Base-by-base conservation (phyloP, 371 early-diverging fungal genomes). In the Actinomortierella wolfii region DNA sequence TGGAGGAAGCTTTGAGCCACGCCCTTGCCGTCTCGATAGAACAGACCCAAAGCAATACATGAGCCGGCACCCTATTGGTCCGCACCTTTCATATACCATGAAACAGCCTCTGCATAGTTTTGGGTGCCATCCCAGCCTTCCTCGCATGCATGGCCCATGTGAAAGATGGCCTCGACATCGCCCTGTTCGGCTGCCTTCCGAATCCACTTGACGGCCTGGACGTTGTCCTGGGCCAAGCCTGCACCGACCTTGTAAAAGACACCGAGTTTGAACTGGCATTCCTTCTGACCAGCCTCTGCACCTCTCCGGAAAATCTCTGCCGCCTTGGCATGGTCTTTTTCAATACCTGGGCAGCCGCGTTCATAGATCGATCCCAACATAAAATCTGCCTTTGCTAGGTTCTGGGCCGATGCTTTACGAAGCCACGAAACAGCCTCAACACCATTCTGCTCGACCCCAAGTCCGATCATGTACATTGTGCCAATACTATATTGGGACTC, bases 51-150 rank as follows among this genome's bases (percentile, higher is more conserved):
- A 8, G 79, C 80, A 58, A 92, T 93, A 67, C 92, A 92, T 5
- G 96, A 96, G 84, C 92, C 91, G 25, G 90, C 83, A 77, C 93
- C 92, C 50, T 90, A 90, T 67, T 89, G 86, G 15, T 84, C 87
- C 2, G 95, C 94, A 21, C 92, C 83, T 49, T 84, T 82, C 53
- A 79, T 78, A 67, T 83, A 92, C 89, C 88, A 91, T 61, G 75
- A 61, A 49, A 90, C 81, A 9, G 96, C 95, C 59, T 81, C 79
- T 21, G 62, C 69, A 14, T 84, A 76, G 59, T 89, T 73, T 57
- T 84, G 78, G 28, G 66, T 69, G 8, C 94, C 87, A 15, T 92
- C 94, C 53, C 85, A 85, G 14, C 93, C 94, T 65, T 92, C 81
- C 60, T 90, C 90, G 76, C 87, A 92, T 59, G 88, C 90, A 66